Evolutionary conservation across 768 basidiomycete species (phyloP), one percentile per base, ranked within the genome.

Genomic region (Boletus vermiculosoides): DNA sequence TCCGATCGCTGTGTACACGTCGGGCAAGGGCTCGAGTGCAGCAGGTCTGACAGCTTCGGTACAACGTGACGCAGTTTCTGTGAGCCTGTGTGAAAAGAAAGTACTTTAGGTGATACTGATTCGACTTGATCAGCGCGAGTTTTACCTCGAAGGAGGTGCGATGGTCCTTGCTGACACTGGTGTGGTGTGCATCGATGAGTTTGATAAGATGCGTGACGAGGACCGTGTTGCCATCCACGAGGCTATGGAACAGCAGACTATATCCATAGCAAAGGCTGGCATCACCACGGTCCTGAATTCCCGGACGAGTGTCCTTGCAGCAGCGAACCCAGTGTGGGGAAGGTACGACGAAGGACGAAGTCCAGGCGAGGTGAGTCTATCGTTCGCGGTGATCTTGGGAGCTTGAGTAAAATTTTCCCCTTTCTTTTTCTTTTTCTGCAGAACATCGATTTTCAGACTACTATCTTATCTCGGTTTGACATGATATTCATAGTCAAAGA

Each of bases 401-500:
- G 28, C 13, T 46, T 41, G 33, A 58, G 28, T 5, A 28, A 28
- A n/a, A n/a, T n/a, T n/a, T n/a, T 28, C 6, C 28, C 6, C 6
- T 28, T 28, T 36, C 34, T 11, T 7, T 28, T 28, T 30, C 18
- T 31, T 42, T 41, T 33, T 20, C 13, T 46, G 20, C 34, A 64
- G 92, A 97, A 97, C 69, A 97, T 97, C 62, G 95, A 97, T 70
- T 95, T 97, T 72, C 94, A 97, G 76, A 97, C 95, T 7, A 98
- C 97, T 2, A 98, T 99, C 63, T 74, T 99, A 69, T 98, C 95
- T 47, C 90, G 97, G 55, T 99, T 99, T 73, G 97, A 99, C 70
- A 96, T 99, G 95, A 98, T 99, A 65, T 99, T 98, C 78, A 96
- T 99, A 62, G 90, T 99, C 58, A 93, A 91, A 71, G 97, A 99